Conservation (phyloP, 805 yeast genomes). For the Lipomyces chichibuensis region DNA sequence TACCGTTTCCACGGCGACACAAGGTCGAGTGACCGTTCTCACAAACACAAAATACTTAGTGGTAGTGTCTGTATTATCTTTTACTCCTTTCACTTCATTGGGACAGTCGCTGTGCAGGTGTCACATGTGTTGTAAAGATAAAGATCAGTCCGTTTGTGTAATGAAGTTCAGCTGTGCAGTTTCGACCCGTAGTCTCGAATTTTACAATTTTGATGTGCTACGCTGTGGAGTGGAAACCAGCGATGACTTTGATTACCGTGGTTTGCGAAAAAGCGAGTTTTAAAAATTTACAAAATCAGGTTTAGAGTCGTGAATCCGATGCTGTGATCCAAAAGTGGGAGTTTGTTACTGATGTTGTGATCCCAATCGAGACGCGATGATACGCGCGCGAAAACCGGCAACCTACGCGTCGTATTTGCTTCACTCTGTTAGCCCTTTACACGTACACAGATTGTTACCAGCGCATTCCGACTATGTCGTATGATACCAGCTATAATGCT, state of each 20-base stretch:
- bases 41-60: neutral
- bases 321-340: neutral
- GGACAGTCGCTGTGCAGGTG: neutral
- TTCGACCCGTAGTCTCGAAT: neutral
- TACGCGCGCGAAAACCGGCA: neutral
- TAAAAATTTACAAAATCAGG: neutral
- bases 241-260: neutral
- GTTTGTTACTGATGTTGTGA: too few species aligned
- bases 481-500: neutral
- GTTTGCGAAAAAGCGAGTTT: neutral
- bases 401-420: too few species aligned
- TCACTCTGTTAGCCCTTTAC: neutral
- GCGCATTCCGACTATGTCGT: constrained; percentile 10
- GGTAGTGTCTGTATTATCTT: neutral
- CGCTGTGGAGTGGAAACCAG: too few species aligned
- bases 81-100: neutral
- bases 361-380: neutral
- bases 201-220: neutral
- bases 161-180: neutral
- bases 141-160: neutral
- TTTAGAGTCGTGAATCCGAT: neutral
- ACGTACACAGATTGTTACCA: neutral
- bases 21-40: neutral
- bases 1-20: neutral
- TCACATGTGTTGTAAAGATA: neutral